Evolutionary conservation across 2,329 filamentous ascomycete species (phyloP).

Genomic region (Fusarium haematococcum): DNA sequence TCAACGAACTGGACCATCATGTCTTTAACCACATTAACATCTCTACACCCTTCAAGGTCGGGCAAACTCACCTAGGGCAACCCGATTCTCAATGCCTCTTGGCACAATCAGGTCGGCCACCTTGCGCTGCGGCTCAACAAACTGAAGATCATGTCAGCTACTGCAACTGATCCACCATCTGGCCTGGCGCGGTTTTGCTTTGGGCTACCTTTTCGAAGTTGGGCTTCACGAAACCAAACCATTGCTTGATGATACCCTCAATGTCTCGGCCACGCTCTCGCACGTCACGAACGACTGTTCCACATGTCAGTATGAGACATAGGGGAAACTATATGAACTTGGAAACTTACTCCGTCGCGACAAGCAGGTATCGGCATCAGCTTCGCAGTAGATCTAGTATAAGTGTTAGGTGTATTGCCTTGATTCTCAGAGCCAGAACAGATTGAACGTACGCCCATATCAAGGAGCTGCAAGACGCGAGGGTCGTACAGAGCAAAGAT

Average conservation of each 20-base stretch:
- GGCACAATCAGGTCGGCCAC: slow-evolving; percentile 96
- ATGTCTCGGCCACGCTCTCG: slow-evolving; percentile 90
- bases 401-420: slow-evolving; percentile 11
- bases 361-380: slow-evolving; percentile 92
- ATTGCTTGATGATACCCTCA: slow-evolving; percentile 97
- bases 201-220: slow-evolving; percentile 81
- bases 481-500: slow-evolving; percentile 95
- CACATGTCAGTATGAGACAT: slow-evolving; percentile 18
- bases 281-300: slow-evolving; percentile 84
- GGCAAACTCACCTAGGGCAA: slow-evolving; percentile 77
- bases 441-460: slow-evolving; percentile 77
- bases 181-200: background rate
- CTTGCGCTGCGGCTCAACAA: slow-evolving; percentile 90
- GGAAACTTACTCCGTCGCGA: slow-evolving; percentile 79
- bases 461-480: slow-evolving; percentile 85
- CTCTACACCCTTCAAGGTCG: background rate
- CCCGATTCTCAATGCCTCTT: slow-evolving; percentile 91
- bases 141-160: slow-evolving; percentile 59
- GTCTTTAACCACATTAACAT: slow-evolving; percentile 57
- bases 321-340: background rate
- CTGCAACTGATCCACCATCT: background rate
- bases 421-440: background rate
- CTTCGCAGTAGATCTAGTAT: slow-evolving; percentile 89
- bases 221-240: slow-evolving; percentile 96
- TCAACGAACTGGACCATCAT: slow-evolving; percentile 97